Conservation (phyloP, 2,329 filamentous ascomycete genomes). For the Teratosphaeria gauchensis region DNA sequence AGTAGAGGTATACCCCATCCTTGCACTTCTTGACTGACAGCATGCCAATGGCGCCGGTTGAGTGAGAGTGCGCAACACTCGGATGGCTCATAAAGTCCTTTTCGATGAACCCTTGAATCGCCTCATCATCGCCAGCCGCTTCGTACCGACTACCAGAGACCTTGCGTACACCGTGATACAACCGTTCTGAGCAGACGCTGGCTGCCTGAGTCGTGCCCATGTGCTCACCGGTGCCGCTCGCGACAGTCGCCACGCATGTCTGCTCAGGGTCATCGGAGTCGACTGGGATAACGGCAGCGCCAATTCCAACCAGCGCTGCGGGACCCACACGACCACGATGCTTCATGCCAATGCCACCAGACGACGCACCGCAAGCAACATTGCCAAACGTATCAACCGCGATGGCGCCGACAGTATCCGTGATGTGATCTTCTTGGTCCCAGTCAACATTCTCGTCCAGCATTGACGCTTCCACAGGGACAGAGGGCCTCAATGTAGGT, state of each 20-base stretch:
- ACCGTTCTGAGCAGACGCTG: constrained; percentile 70
- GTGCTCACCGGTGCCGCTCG: constrained; percentile 92
- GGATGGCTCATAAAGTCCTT: constrained; percentile 92
- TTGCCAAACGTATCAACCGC: constrained; percentile 77
- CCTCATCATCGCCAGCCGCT: constrained; percentile 49
- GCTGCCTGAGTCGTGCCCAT: constrained; percentile 95
- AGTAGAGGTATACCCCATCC: constrained; percentile 73
- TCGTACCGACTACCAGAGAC: constrained; percentile 49
- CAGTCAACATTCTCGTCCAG: background rate
- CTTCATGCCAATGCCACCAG: constrained; percentile 97
- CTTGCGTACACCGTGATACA: constrained; percentile 59
- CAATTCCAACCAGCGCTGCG: constrained; percentile 84
- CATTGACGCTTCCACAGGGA: background rate
- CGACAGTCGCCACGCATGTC: constrained; percentile 70
- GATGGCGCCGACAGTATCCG: constrained; percentile 92
- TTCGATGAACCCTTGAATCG: constrained; percentile 65
- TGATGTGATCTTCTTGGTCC: constrained; percentile 54
- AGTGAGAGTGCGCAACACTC: constrained; percentile 69
- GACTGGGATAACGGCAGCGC: constrained; percentile 76
- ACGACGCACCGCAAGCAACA: constrained; percentile 91
- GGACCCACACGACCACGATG: constrained; percentile 84
- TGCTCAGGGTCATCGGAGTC: constrained; percentile 60
- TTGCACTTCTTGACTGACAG: constrained; percentile 79
- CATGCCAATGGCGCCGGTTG: constrained; percentile 80
- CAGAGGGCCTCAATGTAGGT: background rate